phyloP scores from a whole-genome alignment of 768 basidiomycete species.

The Mycena indigotica region DNA sequence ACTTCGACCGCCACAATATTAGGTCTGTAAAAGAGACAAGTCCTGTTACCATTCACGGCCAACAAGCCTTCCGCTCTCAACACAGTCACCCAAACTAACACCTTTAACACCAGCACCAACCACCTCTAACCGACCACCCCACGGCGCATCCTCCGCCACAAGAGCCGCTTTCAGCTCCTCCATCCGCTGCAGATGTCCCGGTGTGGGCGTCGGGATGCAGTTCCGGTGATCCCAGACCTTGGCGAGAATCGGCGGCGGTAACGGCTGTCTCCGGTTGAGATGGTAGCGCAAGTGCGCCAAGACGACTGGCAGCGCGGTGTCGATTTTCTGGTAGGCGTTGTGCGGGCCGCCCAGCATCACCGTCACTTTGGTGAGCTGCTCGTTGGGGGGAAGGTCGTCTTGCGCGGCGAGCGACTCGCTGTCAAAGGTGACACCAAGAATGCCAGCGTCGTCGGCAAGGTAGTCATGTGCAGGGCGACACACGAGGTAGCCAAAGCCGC shows the following conservation, averaged over 20 bases:
- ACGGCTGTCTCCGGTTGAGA: slow-evolving; percentile 35
- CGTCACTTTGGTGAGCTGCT: slow-evolving; percentile 72
- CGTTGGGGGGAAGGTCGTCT: slow-evolving; percentile 29
- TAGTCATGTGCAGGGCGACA: slow-evolving; percentile 72
- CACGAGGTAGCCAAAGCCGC: slow-evolving; percentile 93
- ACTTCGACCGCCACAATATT: no score
- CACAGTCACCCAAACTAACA: slow-evolving; percentile 85
- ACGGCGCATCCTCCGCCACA: slow-evolving; percentile 26
- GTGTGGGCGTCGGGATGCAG: slow-evolving; percentile 79
- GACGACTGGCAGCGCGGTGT: slow-evolving; percentile 30
- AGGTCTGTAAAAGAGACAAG: slow-evolving; percentile 3
- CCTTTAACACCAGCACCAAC: slow-evolving; percentile 87
- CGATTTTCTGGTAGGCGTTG: slow-evolving; percentile 24
- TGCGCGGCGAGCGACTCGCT: slow-evolving; percentile 72
- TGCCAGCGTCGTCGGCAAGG: slow-evolving; percentile 42
- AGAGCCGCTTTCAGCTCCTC: slow-evolving; percentile 53
- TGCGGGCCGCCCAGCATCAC: slow-evolving; percentile 91
- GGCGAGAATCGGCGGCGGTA: slow-evolving; percentile 61
- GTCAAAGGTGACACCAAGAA: slow-evolving; percentile 91
- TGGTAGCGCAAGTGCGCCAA: slow-evolving; percentile 46
- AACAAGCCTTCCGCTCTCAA: slow-evolving; percentile 68
- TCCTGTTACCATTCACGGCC: slow-evolving; percentile 41
- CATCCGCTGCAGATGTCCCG: slow-evolving; percentile 76
- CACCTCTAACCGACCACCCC: slow-evolving; percentile 59
- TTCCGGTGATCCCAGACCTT: slow-evolving; percentile 54